Percentiles rank a stretch among this genome's conserved stretches.
These are phyloP conservation scores for Diaporthe longicolla DNA, from an alignment of 2,329 filamentous ascomycete species.

Conservation along the genomic window DNA sequence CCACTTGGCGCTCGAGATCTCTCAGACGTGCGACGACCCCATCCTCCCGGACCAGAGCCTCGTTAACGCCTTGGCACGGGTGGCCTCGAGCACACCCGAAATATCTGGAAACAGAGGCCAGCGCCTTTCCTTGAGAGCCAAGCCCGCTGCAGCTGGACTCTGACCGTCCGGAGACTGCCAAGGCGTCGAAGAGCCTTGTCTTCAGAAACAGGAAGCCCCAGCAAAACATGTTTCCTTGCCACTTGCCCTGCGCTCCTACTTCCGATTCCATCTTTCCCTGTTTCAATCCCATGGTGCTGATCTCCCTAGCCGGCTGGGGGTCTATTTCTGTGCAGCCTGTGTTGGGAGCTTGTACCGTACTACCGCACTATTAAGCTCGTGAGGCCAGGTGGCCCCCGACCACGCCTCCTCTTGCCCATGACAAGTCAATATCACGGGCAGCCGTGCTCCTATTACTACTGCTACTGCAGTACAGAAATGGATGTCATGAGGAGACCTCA, in stretches of 20 bases:
- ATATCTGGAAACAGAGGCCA: slow-evolving; percentile 31
- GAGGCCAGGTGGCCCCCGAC: slow-evolving; percentile 2
- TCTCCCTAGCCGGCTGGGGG: slow-evolving; percentile 25
- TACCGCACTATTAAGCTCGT: neutral
- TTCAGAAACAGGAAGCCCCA: slow-evolving; percentile 25
- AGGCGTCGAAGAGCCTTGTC: slow-evolving; percentile 39
- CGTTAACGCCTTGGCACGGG: slow-evolving; percentile 28
- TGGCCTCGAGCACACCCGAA: slow-evolving; percentile 33
- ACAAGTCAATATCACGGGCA: neutral
- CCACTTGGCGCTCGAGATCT: slow-evolving; percentile 32
- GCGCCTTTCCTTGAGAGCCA: slow-evolving; percentile 36
- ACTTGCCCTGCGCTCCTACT: slow-evolving; percentile 23
- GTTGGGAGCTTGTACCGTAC: slow-evolving; percentile 1
- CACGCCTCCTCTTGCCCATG: neutral
- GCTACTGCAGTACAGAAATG: neutral
- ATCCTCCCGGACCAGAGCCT: slow-evolving; percentile 4
- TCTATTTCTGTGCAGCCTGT: slow-evolving; percentile 4
- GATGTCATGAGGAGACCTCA: neutral
- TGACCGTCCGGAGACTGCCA: slow-evolving; percentile 41
- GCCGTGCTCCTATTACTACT: neutral
- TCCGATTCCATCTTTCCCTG: slow-evolving; percentile 29
- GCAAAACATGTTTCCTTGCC: slow-evolving; percentile 40
- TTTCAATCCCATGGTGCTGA: slow-evolving; percentile 33
- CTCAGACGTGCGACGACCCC: slow-evolving; percentile 15
- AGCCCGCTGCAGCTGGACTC: slow-evolving; percentile 36